Evolutionary conservation across 2,329 filamentous ascomycete species (phyloP).

Genomic region (Cercospora janseana): DNA sequence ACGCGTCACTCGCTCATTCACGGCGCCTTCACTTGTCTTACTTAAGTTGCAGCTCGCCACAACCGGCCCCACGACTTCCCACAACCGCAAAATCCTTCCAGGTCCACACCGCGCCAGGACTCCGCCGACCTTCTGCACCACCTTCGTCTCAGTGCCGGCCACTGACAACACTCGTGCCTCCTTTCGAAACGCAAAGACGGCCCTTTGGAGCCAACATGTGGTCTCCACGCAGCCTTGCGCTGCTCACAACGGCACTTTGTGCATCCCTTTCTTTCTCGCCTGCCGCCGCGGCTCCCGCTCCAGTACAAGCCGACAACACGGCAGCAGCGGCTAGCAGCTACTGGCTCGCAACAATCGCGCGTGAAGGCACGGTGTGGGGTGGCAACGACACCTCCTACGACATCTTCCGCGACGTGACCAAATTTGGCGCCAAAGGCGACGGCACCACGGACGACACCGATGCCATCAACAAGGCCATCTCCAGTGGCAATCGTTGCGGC

Average conservation of each 20-base stretch:
- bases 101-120: too few relatives aligned
- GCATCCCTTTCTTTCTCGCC: constrained; percentile 26
- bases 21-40: constrained; percentile 3
- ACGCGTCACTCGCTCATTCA: constrained; percentile 15
- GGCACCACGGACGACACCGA: constrained; percentile 76
- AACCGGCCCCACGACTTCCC: neutral
- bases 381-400: constrained; percentile 66
- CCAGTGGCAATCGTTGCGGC: constrained; percentile 86
- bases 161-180: too few relatives aligned
- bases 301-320: constrained; percentile 9
- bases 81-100: neutral
- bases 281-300: constrained; percentile 22
- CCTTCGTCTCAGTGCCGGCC: constrained; percentile 25
- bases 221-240: constrained; percentile 28
- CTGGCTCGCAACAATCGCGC: constrained; percentile 29
- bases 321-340: constrained; percentile 19
- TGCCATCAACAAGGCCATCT: constrained; percentile 82
- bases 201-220: constrained; percentile 25
- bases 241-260: constrained; percentile 34
- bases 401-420: constrained; percentile 52
- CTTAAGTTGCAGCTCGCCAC: constrained; percentile 7
- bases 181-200: neutral
- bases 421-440: constrained; percentile 52
- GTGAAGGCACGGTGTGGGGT: constrained; percentile 66
- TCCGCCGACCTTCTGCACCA: constrained; percentile 6